Base-by-base conservation (phyloP, 2,329 filamentous ascomycete genomes). In the Niveomyces coronatus region DNA sequence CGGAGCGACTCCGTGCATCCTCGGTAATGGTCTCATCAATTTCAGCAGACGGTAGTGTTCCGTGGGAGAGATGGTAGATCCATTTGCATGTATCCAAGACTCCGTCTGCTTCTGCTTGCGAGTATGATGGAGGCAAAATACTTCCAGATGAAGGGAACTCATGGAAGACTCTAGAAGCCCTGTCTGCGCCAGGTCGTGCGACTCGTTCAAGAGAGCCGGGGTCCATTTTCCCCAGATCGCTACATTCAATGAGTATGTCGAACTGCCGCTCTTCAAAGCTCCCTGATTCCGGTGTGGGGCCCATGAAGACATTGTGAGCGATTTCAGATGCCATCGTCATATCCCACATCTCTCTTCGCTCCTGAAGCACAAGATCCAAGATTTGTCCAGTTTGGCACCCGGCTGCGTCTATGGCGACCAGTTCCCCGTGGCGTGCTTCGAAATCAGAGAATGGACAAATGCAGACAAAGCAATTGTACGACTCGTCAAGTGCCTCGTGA, bases 101-200 rank as follows among this genome's bases (percentile, higher is more conserved):
- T 18, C 79, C 83, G 53, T 94, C 86, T 1, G 85, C 76, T 58
- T 95, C 89, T 8, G 72, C 67, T 43, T 88, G 83, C 1, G 82
- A 85, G 74, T 83, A 93, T 0, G 82, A 84, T 3, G 87, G 83
- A 3, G 85, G 81, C 50, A 89, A 70, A 39, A 96, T 84, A 50
- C 85, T 93, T n/a, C 91, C 91, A 2, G 89, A 95, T 0, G 87
- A 91, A 1, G 89, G 89, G 44, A 96, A 96, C 47, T 94, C 83
- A n/a, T 61, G 51, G 18, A 54, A 54, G 5, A 45, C 49, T 19
- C 53, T 52, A 23, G 52, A 55, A 24, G 50, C 51, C 5, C 62
- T 60, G 10, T 65, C 62, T 31, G 70, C 59, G 1, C 71, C 52
- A 41, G 71, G 62, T 48, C 81, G 71, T 20, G 76, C 71, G 40